Base-by-base conservation (phyloP, 768 basidiomycete species). In the Boletus insuetus region DNA sequence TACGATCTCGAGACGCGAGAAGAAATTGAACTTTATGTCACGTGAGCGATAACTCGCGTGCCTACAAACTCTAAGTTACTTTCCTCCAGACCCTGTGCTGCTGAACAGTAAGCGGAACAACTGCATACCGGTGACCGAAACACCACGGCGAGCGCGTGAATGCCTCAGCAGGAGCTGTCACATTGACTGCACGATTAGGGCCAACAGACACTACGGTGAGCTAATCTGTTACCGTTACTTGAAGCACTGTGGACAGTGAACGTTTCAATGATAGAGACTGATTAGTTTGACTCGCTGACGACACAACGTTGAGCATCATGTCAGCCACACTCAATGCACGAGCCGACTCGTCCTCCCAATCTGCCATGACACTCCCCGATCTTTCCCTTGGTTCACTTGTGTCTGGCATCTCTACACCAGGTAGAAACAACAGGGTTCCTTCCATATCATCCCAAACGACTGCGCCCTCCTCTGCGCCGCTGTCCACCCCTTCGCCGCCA, bases 321-420 rank as follows among this genome's bases (percentile, higher is more conserved):
- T 80, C 80, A 46, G 69, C 73, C 12, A 74, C 79, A 16, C 70
- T 78, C 51, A 74, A 74, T 49, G 49, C 63, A 22, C 68, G 69
- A 1, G 68, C 70, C 45, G 79, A 80, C 59, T 68, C 74, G 13
- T 80, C 79, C 3, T 64, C 68, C 3, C 74, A 77, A 52, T 81
- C 81, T 1, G 62, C 65, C 17, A 73, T 74, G 43, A 80, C 74
- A 2, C 73, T 81, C 38, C 81, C 79, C n/a, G 86, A 86, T 61
- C 69, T 87, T 34, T 85, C 85, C 9, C 73, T 87, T 1, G 81
- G 80, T 29, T 83, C 84, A 10, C 68, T 85, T 14, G 72, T 71
- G 26, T 81, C 81, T 9, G 78, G 74, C 9, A 77, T 83, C 60
- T 81, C 81, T 1, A 83, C 81, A 1, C 83, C 82, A 22, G 77